Evolutionary conservation across 2,329 filamentous ascomycete genomes (phyloP), one percentile per base, ranked within the genome.

Genomic region (Arthrinium phaeospermum): DNA sequence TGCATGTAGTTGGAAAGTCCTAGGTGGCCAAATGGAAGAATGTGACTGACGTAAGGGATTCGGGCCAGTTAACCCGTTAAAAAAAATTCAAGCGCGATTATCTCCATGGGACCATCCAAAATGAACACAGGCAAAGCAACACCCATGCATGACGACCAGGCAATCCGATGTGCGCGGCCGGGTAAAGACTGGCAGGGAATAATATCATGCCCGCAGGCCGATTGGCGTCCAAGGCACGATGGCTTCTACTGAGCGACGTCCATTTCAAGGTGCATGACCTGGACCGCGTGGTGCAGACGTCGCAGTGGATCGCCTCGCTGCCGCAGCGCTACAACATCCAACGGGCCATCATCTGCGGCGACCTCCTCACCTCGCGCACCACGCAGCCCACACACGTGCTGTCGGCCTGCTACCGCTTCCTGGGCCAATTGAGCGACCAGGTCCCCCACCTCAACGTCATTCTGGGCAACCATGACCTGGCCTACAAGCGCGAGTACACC

Each of bases 381-480:
- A 77, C 72, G 45, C 79, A 80, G 74, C 75, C 76, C 1, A 80
- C 79, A 0, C 75, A 79, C 12, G 80, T 81, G 24, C 72, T 81
- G 41, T 78, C 79, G 22, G 77, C 79, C n/a, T 79, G 79, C 27
- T 80, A 80, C 71, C 76, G 76, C 64, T 82, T 82, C 72, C 75
- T 82, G 47, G 73, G 75, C 70, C 70, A 77, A 24, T 72, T 82
- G 14, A 75, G 73, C 61, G 69, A 73, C 7, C 73, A 75, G 22
- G 78, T 80, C 24, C 79, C 80, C 1, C 78, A 76, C 69, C 73
- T 81, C 64, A 74, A 82, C 64, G 75, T 82, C 64, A 73, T 82
- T n/a, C 72, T 81, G n/a, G 80, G 80, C 24, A 82, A 82, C 47
- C 80, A 82, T 74, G 80, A 81, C 72, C 75, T 82, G 22, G 79